Conservation (phyloP, 345 rosid genomes). For the Diplotaxis tenuifolia region DNA sequence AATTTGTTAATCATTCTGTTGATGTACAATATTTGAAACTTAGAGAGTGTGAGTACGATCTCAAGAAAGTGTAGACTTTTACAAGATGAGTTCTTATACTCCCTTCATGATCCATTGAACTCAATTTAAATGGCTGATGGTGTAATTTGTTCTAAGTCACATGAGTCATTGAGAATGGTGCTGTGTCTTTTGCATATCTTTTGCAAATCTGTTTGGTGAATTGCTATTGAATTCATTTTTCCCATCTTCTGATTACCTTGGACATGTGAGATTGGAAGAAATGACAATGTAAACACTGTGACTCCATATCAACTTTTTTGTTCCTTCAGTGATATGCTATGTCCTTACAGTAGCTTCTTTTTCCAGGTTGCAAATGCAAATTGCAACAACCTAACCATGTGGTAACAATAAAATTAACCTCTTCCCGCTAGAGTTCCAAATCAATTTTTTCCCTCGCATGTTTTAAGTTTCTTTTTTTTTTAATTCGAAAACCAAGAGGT, state of each 20-base stretch:
- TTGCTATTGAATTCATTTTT: background rate
- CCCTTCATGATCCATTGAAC: background rate
- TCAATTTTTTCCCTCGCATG: background rate
- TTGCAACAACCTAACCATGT: conserved; percentile 81
- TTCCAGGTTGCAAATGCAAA: conserved; percentile 54
- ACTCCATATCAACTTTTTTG: background rate
- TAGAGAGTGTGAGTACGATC: conserved; percentile 86
- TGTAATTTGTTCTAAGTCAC: conserved; percentile 50
- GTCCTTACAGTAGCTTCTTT: conserved; percentile 1
- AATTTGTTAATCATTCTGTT: background rate
- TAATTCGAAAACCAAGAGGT: too few relatives aligned
- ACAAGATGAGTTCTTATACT: conserved; percentile 48
- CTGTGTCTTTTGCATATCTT: background rate
- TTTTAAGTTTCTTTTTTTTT: too few relatives aligned
- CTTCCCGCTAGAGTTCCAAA: conserved; percentile 59
- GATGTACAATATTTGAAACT: background rate
- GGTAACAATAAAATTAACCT: conserved; percentile 92
- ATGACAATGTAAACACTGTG: conserved; percentile 69
- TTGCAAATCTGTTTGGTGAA: conserved; percentile 4
- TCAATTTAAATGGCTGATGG: conserved; percentile 69
- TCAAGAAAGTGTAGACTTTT: conserved; percentile 68
- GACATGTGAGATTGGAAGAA: conserved; percentile 89
- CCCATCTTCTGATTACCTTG: conserved; percentile 71
- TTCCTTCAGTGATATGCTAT: background rate
- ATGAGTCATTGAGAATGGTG: background rate